Percentiles rank a stretch among this genome's conserved stretches.
Conservation (phyloP, 139 green algal genomes). For the Tetraselmis striata region DNA sequence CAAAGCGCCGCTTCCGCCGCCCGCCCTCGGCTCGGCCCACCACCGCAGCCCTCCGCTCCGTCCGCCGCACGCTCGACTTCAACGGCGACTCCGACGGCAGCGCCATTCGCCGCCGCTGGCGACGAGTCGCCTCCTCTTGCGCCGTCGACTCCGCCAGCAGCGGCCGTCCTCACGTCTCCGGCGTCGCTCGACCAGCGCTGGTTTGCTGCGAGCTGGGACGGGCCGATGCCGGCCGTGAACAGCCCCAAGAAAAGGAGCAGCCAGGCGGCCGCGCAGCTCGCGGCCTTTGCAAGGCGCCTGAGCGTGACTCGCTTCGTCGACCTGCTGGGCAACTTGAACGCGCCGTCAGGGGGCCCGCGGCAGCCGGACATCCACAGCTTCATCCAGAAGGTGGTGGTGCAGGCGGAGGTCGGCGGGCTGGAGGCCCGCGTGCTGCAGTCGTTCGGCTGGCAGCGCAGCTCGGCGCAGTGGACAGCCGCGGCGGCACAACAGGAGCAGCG, state of each 20-base stretch:
- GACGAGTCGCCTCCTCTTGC: no score
- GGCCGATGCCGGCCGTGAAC: no score
- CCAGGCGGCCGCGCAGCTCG: neutral
- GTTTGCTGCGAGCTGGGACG: no score
- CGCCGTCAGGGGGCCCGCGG: neutral
- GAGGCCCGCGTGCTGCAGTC: neutral
- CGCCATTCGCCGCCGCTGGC: no score
- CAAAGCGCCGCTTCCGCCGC: neutral
- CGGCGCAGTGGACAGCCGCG: neutral
- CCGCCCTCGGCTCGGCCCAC: no score
- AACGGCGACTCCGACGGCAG: no score
- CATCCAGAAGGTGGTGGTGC: neutral
- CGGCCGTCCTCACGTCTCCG: no score
- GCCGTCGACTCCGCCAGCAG: no score
- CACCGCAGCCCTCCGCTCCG: no score
- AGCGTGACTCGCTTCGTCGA: neutral
- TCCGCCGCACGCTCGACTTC: no score
- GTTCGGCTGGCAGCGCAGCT: neutral
- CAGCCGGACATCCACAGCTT: neutral
- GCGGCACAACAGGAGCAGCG: neutral
- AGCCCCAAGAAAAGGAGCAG: no score
- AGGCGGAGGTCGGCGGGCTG: neutral
- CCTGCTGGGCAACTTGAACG: neutral
- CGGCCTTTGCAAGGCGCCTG: neutral
- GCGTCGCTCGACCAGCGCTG: no score